These are phyloP conservation scores for Saccharomycopsis sp. DNA, from an alignment of 805 yeast genomes.

Conservation along the genomic window DNA sequence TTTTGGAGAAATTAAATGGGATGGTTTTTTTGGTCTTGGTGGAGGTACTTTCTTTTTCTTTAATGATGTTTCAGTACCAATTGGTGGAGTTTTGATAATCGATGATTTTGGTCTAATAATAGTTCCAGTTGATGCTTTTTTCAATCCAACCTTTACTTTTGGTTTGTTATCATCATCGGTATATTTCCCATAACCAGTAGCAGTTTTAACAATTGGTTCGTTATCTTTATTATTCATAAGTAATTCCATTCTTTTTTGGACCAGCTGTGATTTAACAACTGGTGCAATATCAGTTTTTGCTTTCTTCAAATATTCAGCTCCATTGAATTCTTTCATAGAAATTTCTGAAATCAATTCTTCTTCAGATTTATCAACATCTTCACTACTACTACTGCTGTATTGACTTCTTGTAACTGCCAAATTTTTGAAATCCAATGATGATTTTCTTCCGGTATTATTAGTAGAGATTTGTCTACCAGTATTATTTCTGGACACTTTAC, in stretches of 20 bases:
- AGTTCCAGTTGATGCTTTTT: no score
- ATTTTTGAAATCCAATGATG: neutral
- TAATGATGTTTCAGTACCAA: neutral
- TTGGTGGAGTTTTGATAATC: neutral
- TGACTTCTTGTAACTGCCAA: neutral
- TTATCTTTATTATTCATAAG: constrained; percentile 9
- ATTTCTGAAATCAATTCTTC: constrained; percentile 14
- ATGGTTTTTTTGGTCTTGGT: constrained; percentile 18
- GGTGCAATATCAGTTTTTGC: no score
- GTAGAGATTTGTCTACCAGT: neutral
- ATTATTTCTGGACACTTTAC: no score
- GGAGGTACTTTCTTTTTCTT: constrained; percentile 16
- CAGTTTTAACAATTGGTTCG: constrained; percentile 37
- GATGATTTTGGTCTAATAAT: constrained; percentile 1
- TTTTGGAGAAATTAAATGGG: constrained; percentile 16
- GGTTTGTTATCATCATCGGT: constrained; percentile 30
- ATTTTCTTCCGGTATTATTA: constrained; percentile 2
- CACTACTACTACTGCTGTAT: neutral
- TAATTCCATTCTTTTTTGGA: constrained; percentile 16
- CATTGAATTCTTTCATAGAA: constrained; percentile 17
- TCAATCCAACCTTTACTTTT: neutral
- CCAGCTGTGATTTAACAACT: constrained; percentile 1
- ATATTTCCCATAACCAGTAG: constrained; percentile 73
- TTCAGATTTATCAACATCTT: constrained; percentile 14
- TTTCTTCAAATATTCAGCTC: constrained; percentile 12